Conservation (phyloP, 1,139 yeast genomes). For the Kurtzmaniella quercitrusa region DNA sequence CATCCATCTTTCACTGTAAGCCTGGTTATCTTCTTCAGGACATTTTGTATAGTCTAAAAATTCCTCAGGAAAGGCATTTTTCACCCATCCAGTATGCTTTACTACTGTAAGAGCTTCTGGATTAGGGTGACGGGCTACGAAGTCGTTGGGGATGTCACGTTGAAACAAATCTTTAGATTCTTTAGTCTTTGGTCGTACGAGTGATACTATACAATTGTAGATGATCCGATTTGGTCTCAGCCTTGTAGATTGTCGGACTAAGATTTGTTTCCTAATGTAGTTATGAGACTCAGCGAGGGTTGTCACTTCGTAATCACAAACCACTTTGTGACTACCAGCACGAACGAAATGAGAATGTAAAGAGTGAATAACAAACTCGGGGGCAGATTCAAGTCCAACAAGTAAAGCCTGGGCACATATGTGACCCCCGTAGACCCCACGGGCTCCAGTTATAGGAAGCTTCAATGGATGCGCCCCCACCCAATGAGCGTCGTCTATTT, state of each 20-base stretch:
- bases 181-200: slow-evolving; percentile 16
- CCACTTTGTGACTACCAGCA: slow-evolving; percentile 45
- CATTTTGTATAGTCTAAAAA: slow-evolving; percentile 26
- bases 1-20: slow-evolving; percentile 39
- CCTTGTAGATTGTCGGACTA: slow-evolving; percentile 20
- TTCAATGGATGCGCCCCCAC: slow-evolving; percentile 36
- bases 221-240: slow-evolving; percentile 16
- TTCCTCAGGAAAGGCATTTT: slow-evolving; percentile 38
- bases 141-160: slow-evolving; percentile 13
- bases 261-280: slow-evolving; percentile 24
- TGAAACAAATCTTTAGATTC: slow-evolving; percentile 5
- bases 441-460: slow-evolving; percentile 46
- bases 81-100: slow-evolving; percentile 36
- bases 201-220: slow-evolving; percentile 28
- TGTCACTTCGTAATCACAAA: slow-evolving; percentile 57
- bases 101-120: slow-evolving; percentile 26
- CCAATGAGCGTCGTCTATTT: slow-evolving; percentile 26
- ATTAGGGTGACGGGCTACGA: slow-evolving; percentile 24
- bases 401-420: slow-evolving; percentile 67
- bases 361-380: slow-evolving; percentile 29
- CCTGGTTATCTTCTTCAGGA: slow-evolving; percentile 31
- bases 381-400: slow-evolving; percentile 52
- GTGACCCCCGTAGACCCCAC: slow-evolving; percentile 80
- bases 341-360: slow-evolving; percentile 39
- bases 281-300: slow-evolving; percentile 37